A percentile compares a stretch with the other conserved stretches of the same genome.
Evolutionary conservation across 352 stramenopile genomes (phyloP).

Genomic region (Phytophthora tubulina): DNA sequence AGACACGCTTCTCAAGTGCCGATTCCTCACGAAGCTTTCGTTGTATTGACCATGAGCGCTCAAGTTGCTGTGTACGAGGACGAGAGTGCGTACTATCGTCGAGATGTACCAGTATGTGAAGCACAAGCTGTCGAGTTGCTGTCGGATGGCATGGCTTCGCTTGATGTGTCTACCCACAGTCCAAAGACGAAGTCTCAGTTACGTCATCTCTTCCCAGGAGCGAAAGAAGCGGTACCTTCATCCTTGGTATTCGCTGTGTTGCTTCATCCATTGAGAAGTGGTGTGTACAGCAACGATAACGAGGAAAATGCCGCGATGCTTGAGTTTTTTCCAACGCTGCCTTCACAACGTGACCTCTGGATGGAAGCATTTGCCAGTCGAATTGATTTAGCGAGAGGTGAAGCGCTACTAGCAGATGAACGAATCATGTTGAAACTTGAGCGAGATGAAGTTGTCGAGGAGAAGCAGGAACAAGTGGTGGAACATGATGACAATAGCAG

Average conservation of each 20-base stretch:
- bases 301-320: conserved; percentile 35
- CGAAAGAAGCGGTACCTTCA: conserved; percentile 9
- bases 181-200: conserved; percentile 34
- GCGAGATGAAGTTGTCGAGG: conserved; percentile 23
- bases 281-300: conserved; percentile 13
- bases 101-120: conserved; percentile 28
- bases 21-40: conserved; percentile 36
- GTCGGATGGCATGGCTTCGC: conserved; percentile 23
- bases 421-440: conserved; percentile 62
- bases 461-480: conserved; percentile 5
- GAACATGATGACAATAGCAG: not conserved
- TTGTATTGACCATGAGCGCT: conserved; percentile 48
- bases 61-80: conserved; percentile 52
- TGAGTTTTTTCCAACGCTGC: conserved; percentile 51
- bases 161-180: conserved; percentile 23
- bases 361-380: conserved; percentile 44
- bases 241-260: conserved; percentile 35
- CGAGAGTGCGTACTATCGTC: conserved; percentile 55
- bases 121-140: conserved; percentile 50
- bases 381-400: conserved; percentile 60
- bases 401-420: conserved; percentile 64
- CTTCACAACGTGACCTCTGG: conserved; percentile 55
- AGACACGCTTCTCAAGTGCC: conserved; percentile 28
- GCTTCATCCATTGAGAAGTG: conserved; percentile 24
- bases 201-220: conserved; percentile 31